Evolutionary conservation across 2,329 filamentous ascomycete genomes (phyloP).

Genomic region (Colletotrichum falcatum): DNA sequence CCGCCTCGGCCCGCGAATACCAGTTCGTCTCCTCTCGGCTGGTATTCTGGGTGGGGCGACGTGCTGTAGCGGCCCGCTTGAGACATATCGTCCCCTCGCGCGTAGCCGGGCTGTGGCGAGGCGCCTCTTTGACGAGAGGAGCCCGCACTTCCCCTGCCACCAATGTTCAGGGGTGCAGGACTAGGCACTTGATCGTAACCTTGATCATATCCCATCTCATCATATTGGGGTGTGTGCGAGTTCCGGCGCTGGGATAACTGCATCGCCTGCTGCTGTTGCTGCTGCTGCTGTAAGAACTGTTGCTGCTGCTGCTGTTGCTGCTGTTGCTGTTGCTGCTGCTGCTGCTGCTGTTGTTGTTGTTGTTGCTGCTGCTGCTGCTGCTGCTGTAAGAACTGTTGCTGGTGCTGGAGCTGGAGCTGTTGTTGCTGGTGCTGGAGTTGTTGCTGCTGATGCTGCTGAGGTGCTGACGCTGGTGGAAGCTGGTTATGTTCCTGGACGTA

Average conservation of each 20-base stretch:
- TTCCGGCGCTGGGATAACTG: constrained; percentile 10
- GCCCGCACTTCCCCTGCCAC: constrained; percentile 49
- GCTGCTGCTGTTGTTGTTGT: no score
- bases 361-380: constrained; percentile 4
- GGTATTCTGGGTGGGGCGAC: constrained; percentile 42
- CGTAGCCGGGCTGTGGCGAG: constrained; percentile 27
- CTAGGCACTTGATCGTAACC: constrained; percentile 54
- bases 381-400: neutral
- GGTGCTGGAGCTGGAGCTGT: neutral
- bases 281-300: neutral
- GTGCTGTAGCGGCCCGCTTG: constrained; percentile 46
- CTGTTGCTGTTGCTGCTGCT: neutral
- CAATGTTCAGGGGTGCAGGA: constrained; percentile 60
- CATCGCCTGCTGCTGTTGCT: constrained; percentile 16
- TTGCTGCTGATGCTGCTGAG: neutral
- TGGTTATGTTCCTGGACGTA: constrained; percentile 20
- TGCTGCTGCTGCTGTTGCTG: neutral
- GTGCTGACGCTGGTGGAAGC: neutral
- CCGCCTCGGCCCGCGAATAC: constrained; percentile 52
- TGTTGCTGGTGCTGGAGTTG: constrained; percentile 6
- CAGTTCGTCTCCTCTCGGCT: constrained; percentile 32
- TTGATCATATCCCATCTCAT: constrained; percentile 48
- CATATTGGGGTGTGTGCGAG: constrained; percentile 45
- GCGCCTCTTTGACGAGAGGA: constrained; percentile 32
- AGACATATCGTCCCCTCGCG: constrained; percentile 23